phyloP scores from a whole-genome alignment of 176 grass and related monocot species.

The Rhynchospora tenuis region DNA sequence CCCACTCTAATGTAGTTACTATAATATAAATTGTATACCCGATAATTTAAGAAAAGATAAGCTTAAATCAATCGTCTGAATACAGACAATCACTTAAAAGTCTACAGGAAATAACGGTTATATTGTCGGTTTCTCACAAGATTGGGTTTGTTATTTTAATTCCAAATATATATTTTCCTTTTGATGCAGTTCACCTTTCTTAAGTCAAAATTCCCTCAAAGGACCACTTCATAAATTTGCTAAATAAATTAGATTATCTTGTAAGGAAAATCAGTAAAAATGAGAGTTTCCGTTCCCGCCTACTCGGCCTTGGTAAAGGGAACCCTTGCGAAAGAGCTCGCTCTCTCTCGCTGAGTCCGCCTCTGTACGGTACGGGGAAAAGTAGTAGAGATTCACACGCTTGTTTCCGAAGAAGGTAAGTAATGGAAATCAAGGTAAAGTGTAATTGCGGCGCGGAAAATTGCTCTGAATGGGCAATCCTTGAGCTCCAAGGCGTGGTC shows the following conservation, averaged over 20 bases:
- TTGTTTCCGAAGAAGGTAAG: background rate
- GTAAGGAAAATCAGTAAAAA: background rate
- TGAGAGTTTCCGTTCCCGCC: background rate
- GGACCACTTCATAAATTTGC: background rate
- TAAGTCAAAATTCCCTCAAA: background rate
- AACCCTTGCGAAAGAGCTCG: background rate
- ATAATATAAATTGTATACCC: too few relatives aligned
- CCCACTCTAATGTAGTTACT: too few relatives aligned
- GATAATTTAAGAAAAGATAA: too few relatives aligned
- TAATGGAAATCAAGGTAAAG: constrained; percentile 71
- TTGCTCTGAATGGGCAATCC: constrained; percentile 77
- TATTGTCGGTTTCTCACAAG: too few relatives aligned
- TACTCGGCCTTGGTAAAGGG: background rate
- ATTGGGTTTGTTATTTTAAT: too few relatives aligned
- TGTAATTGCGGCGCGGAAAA: constrained; percentile 51
- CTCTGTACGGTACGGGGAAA: background rate
- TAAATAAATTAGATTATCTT: background rate
- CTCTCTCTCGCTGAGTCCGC: background rate
- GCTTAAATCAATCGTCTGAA: too few relatives aligned
- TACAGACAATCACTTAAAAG: too few relatives aligned
- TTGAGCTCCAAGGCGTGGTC: constrained; percentile 87
- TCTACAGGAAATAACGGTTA: too few relatives aligned
- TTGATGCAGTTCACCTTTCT: too few relatives aligned
- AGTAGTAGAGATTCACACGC: too few relatives aligned
- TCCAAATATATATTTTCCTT: too few relatives aligned